These are phyloP conservation scores for Solanum rostratum DNA, from an alignment of 257 asterid genomes.

Conservation along the genomic window DNA sequence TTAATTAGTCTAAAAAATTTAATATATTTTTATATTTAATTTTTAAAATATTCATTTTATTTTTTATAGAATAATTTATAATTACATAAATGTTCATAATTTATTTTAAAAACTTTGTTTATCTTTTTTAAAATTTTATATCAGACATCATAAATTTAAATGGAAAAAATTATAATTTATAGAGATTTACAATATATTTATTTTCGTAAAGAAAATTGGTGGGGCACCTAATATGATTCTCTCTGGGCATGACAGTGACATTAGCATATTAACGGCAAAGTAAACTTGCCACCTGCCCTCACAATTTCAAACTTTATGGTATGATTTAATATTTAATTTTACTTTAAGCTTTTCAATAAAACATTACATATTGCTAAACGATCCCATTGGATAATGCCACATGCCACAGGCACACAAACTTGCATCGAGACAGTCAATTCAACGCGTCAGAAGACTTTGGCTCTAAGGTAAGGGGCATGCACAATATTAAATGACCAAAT, in stretches of 20 bases:
- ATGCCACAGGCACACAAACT: slow-evolving; percentile 5
- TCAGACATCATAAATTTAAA: no score
- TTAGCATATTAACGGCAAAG: background rate
- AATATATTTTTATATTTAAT: no score
- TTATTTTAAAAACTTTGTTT: no score
- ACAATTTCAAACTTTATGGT: background rate
- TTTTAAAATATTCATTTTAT: no score
- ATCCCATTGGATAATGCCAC: background rate
- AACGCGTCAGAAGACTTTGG: slow-evolving; percentile 20
- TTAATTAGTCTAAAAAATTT: no score
- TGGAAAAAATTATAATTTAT: background rate
- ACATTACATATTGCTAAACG: background rate
- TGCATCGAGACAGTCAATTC: slow-evolving; percentile 33
- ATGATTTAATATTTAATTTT: background rate
- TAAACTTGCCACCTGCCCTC: background rate
- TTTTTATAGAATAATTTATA: no score
- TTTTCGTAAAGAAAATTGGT: background rate
- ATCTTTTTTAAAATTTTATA: no score
- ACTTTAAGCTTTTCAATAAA: background rate
- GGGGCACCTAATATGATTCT: background rate
- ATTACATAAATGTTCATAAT: no score
- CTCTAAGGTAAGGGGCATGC: background rate
- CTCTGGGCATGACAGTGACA: background rate
- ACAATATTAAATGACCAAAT: background rate
- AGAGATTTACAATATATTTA: background rate